A percentile compares a stretch with the other conserved stretches of the same genome.
Conservation (phyloP, 176 grass and related monocot species). For the Microstegium vimineum region DNA sequence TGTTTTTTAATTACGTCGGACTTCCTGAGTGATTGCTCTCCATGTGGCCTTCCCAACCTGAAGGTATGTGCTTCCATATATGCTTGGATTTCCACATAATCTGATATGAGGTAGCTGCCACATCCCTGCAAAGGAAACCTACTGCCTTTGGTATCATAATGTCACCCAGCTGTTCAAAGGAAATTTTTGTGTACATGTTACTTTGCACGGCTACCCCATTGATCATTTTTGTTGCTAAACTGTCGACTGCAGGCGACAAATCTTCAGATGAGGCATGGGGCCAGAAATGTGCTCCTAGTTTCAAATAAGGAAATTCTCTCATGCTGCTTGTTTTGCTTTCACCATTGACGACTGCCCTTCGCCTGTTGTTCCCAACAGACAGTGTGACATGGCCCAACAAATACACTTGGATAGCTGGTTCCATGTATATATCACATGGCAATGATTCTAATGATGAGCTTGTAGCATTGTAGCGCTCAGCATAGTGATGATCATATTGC, state of each 20-base stretch:
- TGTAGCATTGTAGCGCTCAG: no score
- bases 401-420: no score
- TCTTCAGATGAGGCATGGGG: background rate
- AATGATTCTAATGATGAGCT: no score
- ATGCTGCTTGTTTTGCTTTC: background rate
- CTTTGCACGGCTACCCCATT: background rate
- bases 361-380: no score
- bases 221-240: background rate
- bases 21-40: background rate
- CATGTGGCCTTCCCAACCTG: background rate
- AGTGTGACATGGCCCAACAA: no score
- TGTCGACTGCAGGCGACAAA: background rate
- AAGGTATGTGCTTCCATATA: no score
- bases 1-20: rapidly evolving
- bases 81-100: no score
- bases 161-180: background rate
- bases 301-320: background rate
- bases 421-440: no score
- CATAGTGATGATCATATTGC: no score
- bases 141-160: slow-evolving; percentile 4
- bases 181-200: background rate
- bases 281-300: no score
- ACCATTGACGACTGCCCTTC: no score
- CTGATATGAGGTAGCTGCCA: background rate
- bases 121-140: background rate